phyloP scores from a whole-genome alignment of 208 protist genomes.

The Crithidia mellificae region DNA sequence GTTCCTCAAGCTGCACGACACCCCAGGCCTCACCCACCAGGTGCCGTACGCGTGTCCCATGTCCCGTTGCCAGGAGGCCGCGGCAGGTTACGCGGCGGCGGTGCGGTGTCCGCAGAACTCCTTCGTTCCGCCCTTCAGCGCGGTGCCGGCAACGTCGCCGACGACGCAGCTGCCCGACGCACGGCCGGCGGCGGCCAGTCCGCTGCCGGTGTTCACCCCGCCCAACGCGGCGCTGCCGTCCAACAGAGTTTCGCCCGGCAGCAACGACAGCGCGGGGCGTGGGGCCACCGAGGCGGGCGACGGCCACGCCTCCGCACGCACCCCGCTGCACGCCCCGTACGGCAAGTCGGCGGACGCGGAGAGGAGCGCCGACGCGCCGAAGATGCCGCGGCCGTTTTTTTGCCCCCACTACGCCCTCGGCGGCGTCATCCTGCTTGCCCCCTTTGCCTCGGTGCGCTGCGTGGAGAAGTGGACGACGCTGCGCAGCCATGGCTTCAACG shows the following conservation, averaged over 20 bases:
- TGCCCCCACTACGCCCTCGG: constrained; percentile 46
- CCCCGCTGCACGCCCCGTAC: constrained; percentile 15
- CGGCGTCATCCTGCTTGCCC: constrained; percentile 44
- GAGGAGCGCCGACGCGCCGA: neutral
- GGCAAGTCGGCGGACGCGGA: neutral
- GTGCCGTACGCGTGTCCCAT: constrained; percentile 27
- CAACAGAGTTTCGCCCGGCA: neutral
- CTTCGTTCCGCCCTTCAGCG: constrained; percentile 5
- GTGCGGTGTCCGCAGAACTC: constrained; percentile 14
- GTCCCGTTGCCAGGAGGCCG: neutral
- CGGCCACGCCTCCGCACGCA: neutral
- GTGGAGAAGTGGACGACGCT: constrained; percentile 38
- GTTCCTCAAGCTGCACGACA: constrained; percentile 27
- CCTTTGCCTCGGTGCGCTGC: constrained; percentile 40
- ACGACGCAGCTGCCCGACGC: neutral
- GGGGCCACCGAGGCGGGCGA: neutral
- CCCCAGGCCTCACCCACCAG: constrained; percentile 5
- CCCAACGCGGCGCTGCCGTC: neutral
- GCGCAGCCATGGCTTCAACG: constrained; percentile 20
- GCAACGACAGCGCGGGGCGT: neutral
- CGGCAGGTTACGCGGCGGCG: neutral
- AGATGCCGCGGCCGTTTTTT: constrained; percentile 2
- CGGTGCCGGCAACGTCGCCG: constrained; percentile 6
- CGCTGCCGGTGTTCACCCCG: constrained; percentile 3
- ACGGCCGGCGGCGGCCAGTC: neutral